Conservation (phyloP, 768 basidiomycete genomes). For the Hysterangium stoloniferum region DNA sequence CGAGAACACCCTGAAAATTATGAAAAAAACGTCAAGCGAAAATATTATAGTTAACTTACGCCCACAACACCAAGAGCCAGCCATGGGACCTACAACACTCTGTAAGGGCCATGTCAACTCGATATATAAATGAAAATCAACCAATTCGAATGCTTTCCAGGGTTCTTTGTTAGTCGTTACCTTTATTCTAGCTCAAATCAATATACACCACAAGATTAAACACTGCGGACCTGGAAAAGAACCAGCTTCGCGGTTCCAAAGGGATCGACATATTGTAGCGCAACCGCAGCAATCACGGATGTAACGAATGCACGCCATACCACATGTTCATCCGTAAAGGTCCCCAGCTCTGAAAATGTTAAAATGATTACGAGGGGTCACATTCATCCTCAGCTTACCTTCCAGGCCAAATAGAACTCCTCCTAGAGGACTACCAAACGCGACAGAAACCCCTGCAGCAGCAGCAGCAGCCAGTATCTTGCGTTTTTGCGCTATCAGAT, state of each 20-base stretch:
- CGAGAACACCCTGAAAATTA: constrained; percentile 50
- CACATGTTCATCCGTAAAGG: constrained; percentile 65
- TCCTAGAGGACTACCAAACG: constrained; percentile 81
- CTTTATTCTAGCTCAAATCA: constrained; percentile 21
- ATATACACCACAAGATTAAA: not conserved
- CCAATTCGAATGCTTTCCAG: constrained; percentile 70
- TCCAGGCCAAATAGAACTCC: constrained; percentile 83
- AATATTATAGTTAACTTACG: constrained; percentile 27
- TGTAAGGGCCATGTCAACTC: not conserved
- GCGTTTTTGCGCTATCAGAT: constrained; percentile 58
- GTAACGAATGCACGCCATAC: constrained; percentile 88
- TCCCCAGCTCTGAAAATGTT: constrained; percentile 42
- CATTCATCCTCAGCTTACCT: constrained; percentile 28
- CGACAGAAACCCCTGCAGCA: constrained; percentile 81
- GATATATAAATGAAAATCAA: constrained; percentile 22
- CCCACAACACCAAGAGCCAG: constrained; percentile 54
- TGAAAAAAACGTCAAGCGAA: not conserved
- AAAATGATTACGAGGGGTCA: too few species aligned
- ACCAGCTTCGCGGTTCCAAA: constrained; percentile 82
- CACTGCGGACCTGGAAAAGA: constrained; percentile 52
- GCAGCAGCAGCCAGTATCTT: constrained; percentile 78
- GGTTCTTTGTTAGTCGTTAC: constrained; percentile 51
- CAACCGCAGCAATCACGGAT: constrained; percentile 79
- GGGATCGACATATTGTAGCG: constrained; percentile 77
- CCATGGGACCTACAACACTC: constrained; percentile 56